Percentiles rank a stretch among this genome's conserved stretches.
Conservation (phyloP, 208 protist genomes). For the Trypanosomatidae sp. region DNA sequence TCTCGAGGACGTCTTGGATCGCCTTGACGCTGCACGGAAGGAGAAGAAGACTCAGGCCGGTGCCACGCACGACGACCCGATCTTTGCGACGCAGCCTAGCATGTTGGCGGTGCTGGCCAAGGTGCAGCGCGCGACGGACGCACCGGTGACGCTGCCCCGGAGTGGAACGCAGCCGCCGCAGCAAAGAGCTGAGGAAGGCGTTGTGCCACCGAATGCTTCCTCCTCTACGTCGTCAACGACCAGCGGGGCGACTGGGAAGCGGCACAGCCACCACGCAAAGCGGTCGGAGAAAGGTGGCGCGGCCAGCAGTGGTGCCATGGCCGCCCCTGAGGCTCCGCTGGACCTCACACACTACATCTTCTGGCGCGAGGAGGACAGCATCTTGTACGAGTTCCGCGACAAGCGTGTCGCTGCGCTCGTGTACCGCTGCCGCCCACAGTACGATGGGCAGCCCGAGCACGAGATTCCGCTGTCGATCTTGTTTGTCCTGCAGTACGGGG, state of each 20-base stretch:
- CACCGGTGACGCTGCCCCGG: conserved; percentile 31
- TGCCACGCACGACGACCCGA: conserved; percentile 23
- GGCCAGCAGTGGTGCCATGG: conserved; percentile 7
- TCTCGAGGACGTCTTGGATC: conserved; percentile 52
- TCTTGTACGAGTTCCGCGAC: conserved; percentile 80
- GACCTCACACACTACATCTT: conserved; percentile 77
- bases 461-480: conserved; percentile 83
- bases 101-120: conserved; percentile 87
- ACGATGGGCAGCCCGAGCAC: conserved; percentile 78
- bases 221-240: too few relatives aligned
- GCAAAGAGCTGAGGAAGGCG: not conserved
- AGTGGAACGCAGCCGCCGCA: conserved; percentile 8
- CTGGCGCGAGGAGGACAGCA: conserved; percentile 85
- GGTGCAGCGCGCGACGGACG: conserved; percentile 74
- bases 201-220: conserved; percentile 3
- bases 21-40: conserved; percentile 39
- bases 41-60: not conserved
- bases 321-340: conserved; percentile 25
- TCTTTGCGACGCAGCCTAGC: conserved; percentile 48
- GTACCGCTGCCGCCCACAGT: conserved; percentile 84
- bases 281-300: not conserved
- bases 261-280: conserved; percentile 2
- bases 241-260: too few relatives aligned
- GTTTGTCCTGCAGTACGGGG: conserved; percentile 69
- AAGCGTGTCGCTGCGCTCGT: conserved; percentile 74